phyloP scores from a whole-genome alignment of 257 asterid species.

The Cordia subcordata region DNA sequence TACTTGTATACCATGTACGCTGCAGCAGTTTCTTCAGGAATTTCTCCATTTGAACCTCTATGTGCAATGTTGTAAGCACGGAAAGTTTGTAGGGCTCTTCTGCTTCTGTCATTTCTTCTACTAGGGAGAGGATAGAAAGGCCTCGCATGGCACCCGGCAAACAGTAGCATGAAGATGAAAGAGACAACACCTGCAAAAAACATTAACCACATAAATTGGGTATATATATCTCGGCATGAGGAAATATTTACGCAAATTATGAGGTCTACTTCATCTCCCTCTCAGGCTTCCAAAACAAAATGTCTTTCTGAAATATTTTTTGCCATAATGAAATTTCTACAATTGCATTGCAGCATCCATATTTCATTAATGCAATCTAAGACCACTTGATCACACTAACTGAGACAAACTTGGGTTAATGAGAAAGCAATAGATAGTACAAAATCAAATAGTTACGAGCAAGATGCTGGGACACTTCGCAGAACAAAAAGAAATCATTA shows the following conservation, averaged over 20 bases:
- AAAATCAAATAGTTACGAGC: no score
- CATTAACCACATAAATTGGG: slow-evolving; percentile 38
- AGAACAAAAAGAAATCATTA: no score
- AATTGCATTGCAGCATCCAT: no score
- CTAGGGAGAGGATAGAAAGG: slow-evolving; percentile 89
- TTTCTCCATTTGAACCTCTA: slow-evolving; percentile 96
- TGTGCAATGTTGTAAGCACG: slow-evolving; percentile 93
- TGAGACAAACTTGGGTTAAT: no score
- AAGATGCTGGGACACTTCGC: no score
- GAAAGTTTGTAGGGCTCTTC: slow-evolving; percentile 70
- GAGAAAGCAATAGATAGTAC: no score
- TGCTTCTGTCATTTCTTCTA: slow-evolving; percentile 69
- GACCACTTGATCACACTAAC: no score
- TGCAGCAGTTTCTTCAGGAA: slow-evolving; percentile 88
- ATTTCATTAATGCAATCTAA: no score
- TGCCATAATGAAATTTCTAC: no score
- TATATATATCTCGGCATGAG: slow-evolving; percentile 83
- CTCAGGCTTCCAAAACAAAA: slow-evolving; percentile 28
- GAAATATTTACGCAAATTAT: slow-evolving; percentile 22
- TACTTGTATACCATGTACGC: slow-evolving; percentile 55
- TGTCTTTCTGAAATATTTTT: no score
- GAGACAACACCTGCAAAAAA: slow-evolving; percentile 53
- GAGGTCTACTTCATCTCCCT: slow-evolving; percentile 71
- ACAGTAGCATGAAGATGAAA: slow-evolving; percentile 51
- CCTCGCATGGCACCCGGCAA: slow-evolving; percentile 70